These are phyloP conservation scores for Arxiozyma telluris DNA, from an alignment of 1,139 yeast genomes.

Conservation along the genomic window DNA sequence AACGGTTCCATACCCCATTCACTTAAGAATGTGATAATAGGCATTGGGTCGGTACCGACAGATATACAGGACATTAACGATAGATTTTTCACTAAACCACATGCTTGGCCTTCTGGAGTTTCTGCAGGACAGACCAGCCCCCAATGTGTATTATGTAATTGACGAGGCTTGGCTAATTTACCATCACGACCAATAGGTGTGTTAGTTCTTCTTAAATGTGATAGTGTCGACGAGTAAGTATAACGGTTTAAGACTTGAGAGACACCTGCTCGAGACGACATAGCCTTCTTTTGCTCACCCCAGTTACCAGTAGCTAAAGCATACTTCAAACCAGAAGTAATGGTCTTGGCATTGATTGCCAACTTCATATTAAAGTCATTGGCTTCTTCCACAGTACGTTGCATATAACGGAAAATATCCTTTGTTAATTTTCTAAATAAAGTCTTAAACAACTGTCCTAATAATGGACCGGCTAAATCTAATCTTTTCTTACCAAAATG, in stretches of 20 bases:
- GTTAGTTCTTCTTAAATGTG: constrained; percentile 97
- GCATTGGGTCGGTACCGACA: constrained; percentile 96
- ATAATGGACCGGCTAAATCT: constrained; percentile 95
- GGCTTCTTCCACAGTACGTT: constrained; percentile 96
- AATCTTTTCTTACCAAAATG: constrained; percentile 97
- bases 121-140: constrained; percentile 99
- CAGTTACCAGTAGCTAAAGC: constrained; percentile 99
- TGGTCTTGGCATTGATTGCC: constrained; percentile 94
- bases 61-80: constrained; percentile 96
- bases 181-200: constrained; percentile 99
- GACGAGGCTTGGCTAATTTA: constrained; percentile 96
- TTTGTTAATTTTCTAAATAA: constrained; percentile 87
- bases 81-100: constrained; percentile 95
- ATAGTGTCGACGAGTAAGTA: constrained; percentile 92
- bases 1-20: constrained; percentile 99
- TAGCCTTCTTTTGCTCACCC: constrained; percentile 99
- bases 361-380: constrained; percentile 91
- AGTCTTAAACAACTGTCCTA: constrained; percentile 90
- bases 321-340: constrained; percentile 93
- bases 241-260: constrained; percentile 97
- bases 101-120: constrained; percentile 99
- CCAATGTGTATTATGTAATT: constrained; percentile 98
- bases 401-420: constrained; percentile 96
- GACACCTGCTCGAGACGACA: constrained; percentile 98
- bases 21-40: constrained; percentile 83